Conservation (phyloP, 257 asterid genomes). For the Agastache rugosa region DNA sequence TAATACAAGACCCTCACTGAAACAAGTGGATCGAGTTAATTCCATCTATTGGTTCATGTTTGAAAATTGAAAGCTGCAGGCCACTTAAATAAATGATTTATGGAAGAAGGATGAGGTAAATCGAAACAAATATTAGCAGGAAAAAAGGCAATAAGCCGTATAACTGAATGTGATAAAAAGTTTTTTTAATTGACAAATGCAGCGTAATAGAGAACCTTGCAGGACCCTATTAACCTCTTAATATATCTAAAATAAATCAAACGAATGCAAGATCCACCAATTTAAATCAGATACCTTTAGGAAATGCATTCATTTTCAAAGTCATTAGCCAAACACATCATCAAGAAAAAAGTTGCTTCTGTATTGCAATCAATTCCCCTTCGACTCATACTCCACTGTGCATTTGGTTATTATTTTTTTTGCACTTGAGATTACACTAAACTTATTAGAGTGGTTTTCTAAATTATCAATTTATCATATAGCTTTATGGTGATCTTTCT, state of each 20-base stretch:
- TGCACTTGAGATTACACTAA: background rate
- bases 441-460: background rate
- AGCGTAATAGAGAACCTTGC: background rate
- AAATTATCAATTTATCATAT: background rate
- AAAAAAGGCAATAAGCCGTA: background rate
- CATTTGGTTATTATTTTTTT: background rate
- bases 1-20: background rate
- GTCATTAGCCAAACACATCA: background rate
- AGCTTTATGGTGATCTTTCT: background rate
- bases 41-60: background rate
- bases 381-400: background rate
- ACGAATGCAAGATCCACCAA: background rate
- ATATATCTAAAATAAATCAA: background rate
- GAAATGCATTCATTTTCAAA: slow-evolving; percentile 1
- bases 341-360: background rate
- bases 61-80: background rate
- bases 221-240: background rate
- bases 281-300: background rate
- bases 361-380: background rate
- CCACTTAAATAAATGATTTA: background rate
- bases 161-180: background rate
- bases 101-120: background rate
- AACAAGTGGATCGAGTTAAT: background rate
- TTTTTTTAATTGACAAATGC: background rate
- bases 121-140: background rate